Conservation (phyloP, 2,329 filamentous ascomycete species). For the Hansfordia pulvinata region DNA sequence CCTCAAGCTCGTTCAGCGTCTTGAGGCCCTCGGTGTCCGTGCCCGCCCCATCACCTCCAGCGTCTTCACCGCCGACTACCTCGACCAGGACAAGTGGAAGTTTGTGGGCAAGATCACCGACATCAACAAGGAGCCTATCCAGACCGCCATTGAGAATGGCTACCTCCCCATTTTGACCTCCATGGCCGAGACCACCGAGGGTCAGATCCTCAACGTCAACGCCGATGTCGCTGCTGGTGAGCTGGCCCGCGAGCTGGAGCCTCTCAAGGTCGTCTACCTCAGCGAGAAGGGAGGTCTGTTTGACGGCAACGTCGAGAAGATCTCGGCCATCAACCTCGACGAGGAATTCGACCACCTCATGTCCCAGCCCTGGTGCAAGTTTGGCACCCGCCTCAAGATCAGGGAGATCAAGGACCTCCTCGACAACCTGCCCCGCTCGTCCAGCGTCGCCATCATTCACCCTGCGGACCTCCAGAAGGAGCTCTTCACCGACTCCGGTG, state of each 20-base stretch:
- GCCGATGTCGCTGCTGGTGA: constrained; percentile 94
- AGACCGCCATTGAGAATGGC: constrained; percentile 79
- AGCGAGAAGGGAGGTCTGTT: constrained; percentile 95
- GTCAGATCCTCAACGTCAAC: constrained; percentile 92
- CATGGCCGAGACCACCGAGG: constrained; percentile 87
- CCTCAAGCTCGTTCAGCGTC: constrained; percentile 75
- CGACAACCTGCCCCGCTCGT: constrained; percentile 76
- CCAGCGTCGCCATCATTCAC: constrained; percentile 94
- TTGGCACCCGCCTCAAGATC: constrained; percentile 92
- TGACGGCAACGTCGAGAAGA: constrained; percentile 87
- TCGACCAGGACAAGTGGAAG: constrained; percentile 93
- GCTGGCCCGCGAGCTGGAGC: constrained; percentile 76
- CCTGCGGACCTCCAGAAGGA: constrained; percentile 93
- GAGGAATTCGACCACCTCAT: constrained; percentile 91
- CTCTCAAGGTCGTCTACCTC: constrained; percentile 95
- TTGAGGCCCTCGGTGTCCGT: constrained; percentile 81
- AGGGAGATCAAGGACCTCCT: constrained; percentile 93
- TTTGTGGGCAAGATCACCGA: constrained; percentile 90
- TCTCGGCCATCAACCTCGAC: constrained; percentile 93
- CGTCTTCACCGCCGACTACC: constrained; percentile 85
- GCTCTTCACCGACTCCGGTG: constrained; percentile 89
- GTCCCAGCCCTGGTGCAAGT: constrained; percentile 87
- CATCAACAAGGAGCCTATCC: constrained; percentile 81
- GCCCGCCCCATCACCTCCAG: constrained; percentile 81
- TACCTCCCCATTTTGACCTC: constrained; percentile 90